phyloP scores from a whole-genome alignment of 83 land plant genomes.

The Thuja plicata region DNA sequence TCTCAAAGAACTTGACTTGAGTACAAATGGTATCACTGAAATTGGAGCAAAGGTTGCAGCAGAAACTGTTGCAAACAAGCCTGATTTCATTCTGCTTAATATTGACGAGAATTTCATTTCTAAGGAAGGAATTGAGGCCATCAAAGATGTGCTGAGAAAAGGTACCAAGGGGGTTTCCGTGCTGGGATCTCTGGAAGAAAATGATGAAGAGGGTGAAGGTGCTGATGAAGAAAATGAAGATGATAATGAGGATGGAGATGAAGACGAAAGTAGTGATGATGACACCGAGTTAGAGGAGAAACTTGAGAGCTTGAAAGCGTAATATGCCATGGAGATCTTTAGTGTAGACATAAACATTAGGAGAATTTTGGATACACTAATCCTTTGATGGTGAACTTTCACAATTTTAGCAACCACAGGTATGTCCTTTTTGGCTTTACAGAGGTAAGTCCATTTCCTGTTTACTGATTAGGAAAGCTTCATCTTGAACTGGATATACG shows the following conservation, averaged over 20 bases:
- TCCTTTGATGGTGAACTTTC: neutral
- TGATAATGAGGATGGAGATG: constrained; percentile 27
- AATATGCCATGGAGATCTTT: constrained; percentile 3
- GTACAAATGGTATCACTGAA: constrained; percentile 56
- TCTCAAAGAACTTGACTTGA: constrained; percentile 69
- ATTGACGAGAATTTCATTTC: constrained; percentile 83
- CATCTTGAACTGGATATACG: neutral
- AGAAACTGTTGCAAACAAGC: constrained; percentile 52
- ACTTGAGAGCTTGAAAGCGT: constrained; percentile 45
- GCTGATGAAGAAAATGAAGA: constrained; percentile 48
- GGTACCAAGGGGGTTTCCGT: constrained; percentile 40
- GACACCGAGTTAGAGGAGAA: constrained; percentile 53
- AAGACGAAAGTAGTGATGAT: constrained; percentile 21
- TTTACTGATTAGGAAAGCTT: neutral
- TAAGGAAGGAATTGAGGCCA: constrained; percentile 58
- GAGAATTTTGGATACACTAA: neutral
- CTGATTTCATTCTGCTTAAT: constrained; percentile 59
- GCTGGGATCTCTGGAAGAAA: constrained; percentile 88
- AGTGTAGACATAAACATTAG: neutral
- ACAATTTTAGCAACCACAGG: neutral
- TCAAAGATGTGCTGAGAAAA: constrained; percentile 38
- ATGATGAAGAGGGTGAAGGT: constrained; percentile 74
- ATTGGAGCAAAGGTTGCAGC: constrained; percentile 88
- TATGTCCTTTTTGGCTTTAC: neutral
- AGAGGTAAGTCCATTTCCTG: too few species aligned